Percentiles rank a stretch among this genome's conserved stretches.
phyloP scores from a whole-genome alignment of 2,329 filamentous ascomycete species.

The Ascocoryne sarcoides region DNA sequence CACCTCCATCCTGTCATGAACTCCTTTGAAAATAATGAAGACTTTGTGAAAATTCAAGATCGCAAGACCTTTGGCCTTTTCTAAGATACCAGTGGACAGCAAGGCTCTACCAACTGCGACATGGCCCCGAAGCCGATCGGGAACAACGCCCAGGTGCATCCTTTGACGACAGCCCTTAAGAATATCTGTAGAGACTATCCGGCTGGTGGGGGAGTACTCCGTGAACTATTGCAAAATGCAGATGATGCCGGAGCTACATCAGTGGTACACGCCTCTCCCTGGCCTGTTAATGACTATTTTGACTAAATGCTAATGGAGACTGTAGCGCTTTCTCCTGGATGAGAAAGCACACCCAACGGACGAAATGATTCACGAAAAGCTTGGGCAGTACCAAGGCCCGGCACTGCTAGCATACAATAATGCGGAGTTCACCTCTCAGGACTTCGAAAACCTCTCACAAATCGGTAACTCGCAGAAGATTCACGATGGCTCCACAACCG shows the following conservation, averaged over 20 bases:
- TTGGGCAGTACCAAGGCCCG: conserved; percentile 29
- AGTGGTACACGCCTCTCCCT: conserved; percentile 42
- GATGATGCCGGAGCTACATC: conserved; percentile 86
- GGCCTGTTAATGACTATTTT: not conserved
- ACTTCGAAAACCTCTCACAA: conserved; percentile 26
- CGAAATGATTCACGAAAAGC: conserved; percentile 20
- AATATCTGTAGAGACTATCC: conserved; percentile 40
- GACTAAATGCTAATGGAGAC: conserved; percentile 1
- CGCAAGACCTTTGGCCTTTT: too few species aligned
- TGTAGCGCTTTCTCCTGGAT: conserved; percentile 24
- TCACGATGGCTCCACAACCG: conserved; percentile 26
- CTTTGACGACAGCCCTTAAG: conserved; percentile 23
- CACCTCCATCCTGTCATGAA: too few species aligned
- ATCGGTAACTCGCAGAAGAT: conserved; percentile 28
- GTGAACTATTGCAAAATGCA: conserved; percentile 94
- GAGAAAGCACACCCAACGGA: conserved; percentile 18
- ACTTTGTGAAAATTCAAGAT: too few species aligned
- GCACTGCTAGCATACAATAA: conserved; percentile 29
- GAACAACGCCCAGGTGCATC: conserved; percentile 20
- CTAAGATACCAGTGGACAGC: too few species aligned
- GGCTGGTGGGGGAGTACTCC: conserved; percentile 76
- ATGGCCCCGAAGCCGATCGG: conserved; percentile 15
- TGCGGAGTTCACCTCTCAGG: conserved; percentile 23
- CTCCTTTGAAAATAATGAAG: too few species aligned
- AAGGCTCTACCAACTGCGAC: too few species aligned